These are phyloP conservation scores for Starmerella lactis-condensi DNA, from an alignment of 805 yeast species.

Conservation along the genomic window DNA sequence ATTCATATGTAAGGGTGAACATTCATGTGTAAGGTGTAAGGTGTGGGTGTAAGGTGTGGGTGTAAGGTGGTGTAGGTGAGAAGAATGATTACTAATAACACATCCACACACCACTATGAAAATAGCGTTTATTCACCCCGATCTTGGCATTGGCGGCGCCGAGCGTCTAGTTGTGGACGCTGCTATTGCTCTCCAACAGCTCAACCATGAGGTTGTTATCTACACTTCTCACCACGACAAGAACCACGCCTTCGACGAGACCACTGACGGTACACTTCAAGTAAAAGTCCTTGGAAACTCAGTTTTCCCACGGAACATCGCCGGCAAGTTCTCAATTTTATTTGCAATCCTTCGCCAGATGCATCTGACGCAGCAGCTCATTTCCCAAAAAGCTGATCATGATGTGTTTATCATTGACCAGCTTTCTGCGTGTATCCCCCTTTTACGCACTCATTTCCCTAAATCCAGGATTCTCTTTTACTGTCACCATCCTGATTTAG, in stretches of 20 bases:
- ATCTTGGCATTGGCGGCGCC: slow-evolving; percentile 93
- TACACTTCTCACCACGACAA: slow-evolving; percentile 84
- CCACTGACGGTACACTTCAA: slow-evolving; percentile 35
- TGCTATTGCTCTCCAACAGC: slow-evolving; percentile 64
- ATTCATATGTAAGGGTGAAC: too few species aligned
- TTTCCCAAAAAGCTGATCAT: slow-evolving; percentile 24
- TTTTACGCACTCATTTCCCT: slow-evolving; percentile 28
- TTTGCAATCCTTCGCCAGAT: slow-evolving; percentile 75
- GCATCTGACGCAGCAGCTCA: slow-evolving; percentile 35
- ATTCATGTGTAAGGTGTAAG: too few species aligned
- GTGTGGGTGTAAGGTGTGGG: too few species aligned
- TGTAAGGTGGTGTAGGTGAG: not conserved
- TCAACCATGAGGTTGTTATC: slow-evolving; percentile 43
- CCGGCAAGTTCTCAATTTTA: slow-evolving; percentile 54
- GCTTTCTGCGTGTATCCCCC: slow-evolving; percentile 64
- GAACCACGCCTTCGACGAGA: slow-evolving; percentile 81
- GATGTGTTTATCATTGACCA: slow-evolving; percentile 80
- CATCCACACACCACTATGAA: slow-evolving; percentile 24
- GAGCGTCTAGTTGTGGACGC: slow-evolving; percentile 94
- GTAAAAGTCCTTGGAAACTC: slow-evolving; percentile 64
- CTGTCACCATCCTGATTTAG: slow-evolving; percentile 91
- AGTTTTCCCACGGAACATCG: slow-evolving; percentile 52
- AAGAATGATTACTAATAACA: slow-evolving; percentile 1
- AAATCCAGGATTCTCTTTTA: slow-evolving; percentile 51
- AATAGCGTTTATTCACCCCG: slow-evolving; percentile 86